phyloP scores from a whole-genome alignment of 140 eudicot species.

The Flaveria floridana region DNA sequence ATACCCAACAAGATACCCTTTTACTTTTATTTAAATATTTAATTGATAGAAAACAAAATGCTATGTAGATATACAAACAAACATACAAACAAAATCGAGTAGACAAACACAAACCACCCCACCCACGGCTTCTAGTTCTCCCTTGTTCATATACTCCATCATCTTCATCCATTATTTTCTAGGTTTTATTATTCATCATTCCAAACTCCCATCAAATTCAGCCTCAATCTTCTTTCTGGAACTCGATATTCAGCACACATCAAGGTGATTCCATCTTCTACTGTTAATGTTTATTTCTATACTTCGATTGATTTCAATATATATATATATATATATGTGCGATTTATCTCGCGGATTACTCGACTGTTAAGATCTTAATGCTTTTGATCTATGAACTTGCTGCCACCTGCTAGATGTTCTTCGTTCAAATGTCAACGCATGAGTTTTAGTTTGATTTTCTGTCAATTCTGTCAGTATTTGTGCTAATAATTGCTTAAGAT shows the following conservation, averaged over 20 bases:
- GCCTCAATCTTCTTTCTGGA: not conserved
- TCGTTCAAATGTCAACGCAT: conserved; percentile 12
- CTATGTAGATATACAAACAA: not conserved
- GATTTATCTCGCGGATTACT: not conserved
- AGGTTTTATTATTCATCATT: conserved; percentile 6
- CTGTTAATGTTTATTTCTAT: not conserved
- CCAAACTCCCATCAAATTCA: not conserved
- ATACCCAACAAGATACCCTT: too few relatives aligned
- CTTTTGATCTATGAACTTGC: conserved; percentile 8
- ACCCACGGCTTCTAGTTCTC: conserved; percentile 11
- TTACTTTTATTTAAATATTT: too few relatives aligned
- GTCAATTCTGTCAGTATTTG: not conserved
- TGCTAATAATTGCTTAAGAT: not conserved
- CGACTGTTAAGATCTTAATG: not conserved
- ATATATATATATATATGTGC: too few relatives aligned
- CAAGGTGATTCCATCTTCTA: conserved; percentile 21
- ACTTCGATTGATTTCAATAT: not conserved
- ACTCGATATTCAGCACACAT: not conserved
- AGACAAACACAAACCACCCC: not conserved
- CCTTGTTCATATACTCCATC: not conserved
- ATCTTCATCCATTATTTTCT: conserved; percentile 2
- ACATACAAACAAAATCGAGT: conserved; percentile 8
- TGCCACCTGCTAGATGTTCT: not conserved
- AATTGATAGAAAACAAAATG: not conserved
- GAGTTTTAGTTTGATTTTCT: not conserved